Evolutionary conservation across 2,329 filamentous ascomycete genomes (phyloP), one percentile per base, ranked within the genome.

Genomic region (Neodidymelliopsis sp.): DNA sequence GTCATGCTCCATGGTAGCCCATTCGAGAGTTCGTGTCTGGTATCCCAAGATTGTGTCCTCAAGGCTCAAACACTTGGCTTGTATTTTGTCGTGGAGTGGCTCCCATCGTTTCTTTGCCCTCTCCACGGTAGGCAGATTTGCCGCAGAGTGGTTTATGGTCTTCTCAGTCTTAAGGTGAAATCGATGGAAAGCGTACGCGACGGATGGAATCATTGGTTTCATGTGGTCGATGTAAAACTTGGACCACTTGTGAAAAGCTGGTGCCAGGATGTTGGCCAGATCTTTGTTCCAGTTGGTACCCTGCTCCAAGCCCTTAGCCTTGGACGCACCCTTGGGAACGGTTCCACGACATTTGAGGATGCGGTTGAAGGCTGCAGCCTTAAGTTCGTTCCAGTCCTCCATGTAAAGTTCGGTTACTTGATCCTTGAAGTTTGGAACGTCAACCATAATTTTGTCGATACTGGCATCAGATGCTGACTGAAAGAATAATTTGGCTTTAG

Each of bases 261-360:
- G 43, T 8, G 40, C 31, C 0, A 67, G 27, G 2, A 60, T 48
- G 6, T 13, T 29, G 0, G 59, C 52, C 1, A 65, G 41, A 2
- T 63, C 59, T 7, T 22, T 27, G 28, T 63, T 64, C 60, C 59
- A 64, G 16, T 64, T 46, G 15, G 41, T 48, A 3, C 50, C 48
- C 0, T 56, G 15, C 22, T 64, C 53, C 0, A 65, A 33, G 2
- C 60, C 62, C 28, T 49, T 55, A 2, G 63, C 63, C 8, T 51
- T 49, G 2, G 62, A 64, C 0, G 44, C 33, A 0, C 56, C 57
- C 11, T 53, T 24, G 2, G 28, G 43, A 4, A 66, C 37, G 3
- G 16, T 34, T 2, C 61, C 63, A 6, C 40, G 39, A 4, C 24
- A 9, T 27, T 59, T 63, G 7, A 66, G 10, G 3, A 62, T 36